Base-by-base conservation (phyloP, 257 asterid genomes). In the Anisodus tanguticus region DNA sequence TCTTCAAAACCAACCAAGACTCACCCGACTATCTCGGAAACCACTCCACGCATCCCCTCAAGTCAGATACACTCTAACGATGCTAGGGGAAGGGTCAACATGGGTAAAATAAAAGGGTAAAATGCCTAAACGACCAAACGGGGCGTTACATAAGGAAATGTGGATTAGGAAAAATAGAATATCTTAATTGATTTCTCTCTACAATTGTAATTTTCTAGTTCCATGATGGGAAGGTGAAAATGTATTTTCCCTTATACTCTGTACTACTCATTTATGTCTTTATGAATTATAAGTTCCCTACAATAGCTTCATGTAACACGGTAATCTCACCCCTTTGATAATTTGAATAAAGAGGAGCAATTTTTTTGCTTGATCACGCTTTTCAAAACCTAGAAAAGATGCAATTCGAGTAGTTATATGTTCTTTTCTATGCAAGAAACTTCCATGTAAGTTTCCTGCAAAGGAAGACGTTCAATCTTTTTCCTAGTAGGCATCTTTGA, bases 271-370 rank as follows among this genome's bases (percentile, higher is more conserved):
- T 71, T 43, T 71, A 45, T 43, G 58, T 71, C 79, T n/a, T 43
- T 71, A 45, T 71, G 79, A 71, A 47, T 45, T 71, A 43, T 71
- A 37, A 45, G 79, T 71, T 71, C 17, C 79, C 37, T 37, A n/a
- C 37, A 19, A 71, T n/a, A 71, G 79, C 79, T 70, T 71, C 58
- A 43, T 45, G 58, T 45, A 22, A 71, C 58, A 71, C 45, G 57
- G 58, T 45, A 43, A 9, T 71, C 58, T 71, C 79, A 45, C 4
- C 58, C 39, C 39, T 71, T 71, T n/a, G 37, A 12, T 71, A 45
- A 45, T 71, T 43, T 71, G 39, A 45, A 5, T 37, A 39, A 67
- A 37, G 76, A 39, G 76, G 49, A 37, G 51, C 49, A 67, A 6
- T 6, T 6, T 6, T 67, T 66, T 35, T 67, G 22, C 9, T 70